Percentiles rank a stretch among this genome's conserved stretches.
These are phyloP conservation scores for Nicotiana sylvestris DNA, from an alignment of 257 asterid species.

Conservation along the genomic window DNA sequence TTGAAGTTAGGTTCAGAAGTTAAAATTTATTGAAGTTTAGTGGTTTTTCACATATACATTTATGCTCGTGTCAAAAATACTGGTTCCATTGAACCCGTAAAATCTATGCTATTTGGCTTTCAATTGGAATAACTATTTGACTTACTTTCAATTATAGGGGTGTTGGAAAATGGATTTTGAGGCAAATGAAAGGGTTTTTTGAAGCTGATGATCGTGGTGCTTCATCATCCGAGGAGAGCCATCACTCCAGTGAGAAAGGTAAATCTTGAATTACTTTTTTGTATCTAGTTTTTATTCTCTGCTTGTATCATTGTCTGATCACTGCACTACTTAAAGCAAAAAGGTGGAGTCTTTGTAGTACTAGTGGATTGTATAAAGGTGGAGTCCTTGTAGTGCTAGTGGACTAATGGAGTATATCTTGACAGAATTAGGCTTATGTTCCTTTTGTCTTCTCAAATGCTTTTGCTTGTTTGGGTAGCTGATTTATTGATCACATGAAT, in stretches of 20 bases:
- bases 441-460: not conserved
- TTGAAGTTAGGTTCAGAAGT: no score
- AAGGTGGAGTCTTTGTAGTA: not conserved
- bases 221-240: slow-evolving; percentile 25
- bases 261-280: not conserved
- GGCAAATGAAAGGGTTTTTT: slow-evolving; percentile 73
- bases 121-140: not conserved
- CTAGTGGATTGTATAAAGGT: not conserved
- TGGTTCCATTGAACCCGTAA: no score
- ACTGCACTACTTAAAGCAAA: not conserved
- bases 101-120: no score
- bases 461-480: not conserved
- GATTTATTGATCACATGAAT: not conserved
- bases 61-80: no score
- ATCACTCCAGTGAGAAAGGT: slow-evolving; percentile 47
- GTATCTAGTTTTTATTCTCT: not conserved
- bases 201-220: slow-evolving; percentile 14
- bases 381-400: not conserved
- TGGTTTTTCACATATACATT: no score
- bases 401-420: not conserved
- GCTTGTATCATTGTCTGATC: not conserved
- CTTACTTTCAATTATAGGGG: slow-evolving; percentile 49
- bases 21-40: no score
- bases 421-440: not conserved
- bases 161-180: slow-evolving; percentile 90